phyloP scores from a whole-genome alignment of 176 grass and related monocot species.

The maize (Zea mays) region DNA sequence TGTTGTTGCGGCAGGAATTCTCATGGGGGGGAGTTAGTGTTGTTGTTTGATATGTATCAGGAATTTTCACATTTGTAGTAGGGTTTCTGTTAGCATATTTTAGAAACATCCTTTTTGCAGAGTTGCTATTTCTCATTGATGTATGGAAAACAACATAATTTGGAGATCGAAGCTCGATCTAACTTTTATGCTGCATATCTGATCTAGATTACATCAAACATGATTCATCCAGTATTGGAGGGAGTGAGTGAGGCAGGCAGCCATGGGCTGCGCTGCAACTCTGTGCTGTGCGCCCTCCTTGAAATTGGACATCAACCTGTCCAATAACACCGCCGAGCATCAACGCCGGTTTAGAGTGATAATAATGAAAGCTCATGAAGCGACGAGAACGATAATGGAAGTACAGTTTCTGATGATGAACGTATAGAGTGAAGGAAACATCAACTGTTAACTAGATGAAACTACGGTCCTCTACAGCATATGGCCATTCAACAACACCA shows the following conservation, averaged over 20 bases:
- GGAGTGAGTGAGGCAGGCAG: too few relatives aligned
- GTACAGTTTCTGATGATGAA: neutral
- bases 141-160: conserved; percentile 23
- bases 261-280: too few relatives aligned
- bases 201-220: neutral
- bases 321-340: too few relatives aligned
- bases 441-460: conserved; percentile 1
- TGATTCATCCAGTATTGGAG: neutral
- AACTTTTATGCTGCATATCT: neutral
- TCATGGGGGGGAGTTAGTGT: conserved; percentile 17
- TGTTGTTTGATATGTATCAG: conserved; percentile 28
- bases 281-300: too few relatives aligned
- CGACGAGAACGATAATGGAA: neutral
- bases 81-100: neutral
- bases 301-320: too few relatives aligned
- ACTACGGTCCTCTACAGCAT: neutral
- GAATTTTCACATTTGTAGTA: neutral
- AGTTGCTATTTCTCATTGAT: conserved; percentile 1
- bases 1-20: conserved; percentile 30
- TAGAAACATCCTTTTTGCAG: conserved; percentile 4
- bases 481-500: neutral
- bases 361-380: too few relatives aligned
- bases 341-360: too few relatives aligned
- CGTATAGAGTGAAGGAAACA: neutral
- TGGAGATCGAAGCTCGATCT: neutral